Evolutionary conservation across 352 stramenopile genomes (phyloP).

Genomic region (Globisporangium lucens): DNA sequence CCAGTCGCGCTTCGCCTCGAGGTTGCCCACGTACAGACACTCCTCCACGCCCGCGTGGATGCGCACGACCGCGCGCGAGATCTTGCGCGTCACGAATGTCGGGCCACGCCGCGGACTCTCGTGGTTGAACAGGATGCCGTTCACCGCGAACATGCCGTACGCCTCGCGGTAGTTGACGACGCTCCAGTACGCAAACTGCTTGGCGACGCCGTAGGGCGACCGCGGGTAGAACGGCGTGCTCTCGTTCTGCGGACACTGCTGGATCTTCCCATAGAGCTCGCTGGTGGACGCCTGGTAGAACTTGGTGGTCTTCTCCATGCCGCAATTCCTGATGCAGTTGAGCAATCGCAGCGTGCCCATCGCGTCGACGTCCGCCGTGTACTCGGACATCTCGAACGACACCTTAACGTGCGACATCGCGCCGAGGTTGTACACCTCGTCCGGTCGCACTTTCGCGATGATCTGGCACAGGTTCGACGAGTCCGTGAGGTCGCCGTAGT

Average conservation of each 20-base stretch:
- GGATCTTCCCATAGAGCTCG: conserved; percentile 98
- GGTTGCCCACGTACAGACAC: conserved; percentile 96
- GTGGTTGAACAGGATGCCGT: conserved; percentile 99
- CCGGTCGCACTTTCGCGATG: conserved; percentile 92
- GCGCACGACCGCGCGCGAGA: conserved; percentile 93
- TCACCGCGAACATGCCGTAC: conserved; percentile 93
- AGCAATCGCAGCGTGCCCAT: conserved; percentile 96
- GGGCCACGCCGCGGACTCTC: conserved; percentile 96
- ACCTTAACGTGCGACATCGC: conserved; percentile 99
- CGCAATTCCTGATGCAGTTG: conserved; percentile 95
- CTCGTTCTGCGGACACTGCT: conserved; percentile 95
- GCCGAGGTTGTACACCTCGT: conserved; percentile 99
- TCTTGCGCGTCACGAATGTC: conserved; percentile 99
- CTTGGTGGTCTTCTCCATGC: conserved; percentile 56
- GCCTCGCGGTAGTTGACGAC: conserved; percentile 99
- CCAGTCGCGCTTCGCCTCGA: conserved; percentile 98
- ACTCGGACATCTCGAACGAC: conserved; percentile 99
- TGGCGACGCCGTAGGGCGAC: conserved; percentile 97
- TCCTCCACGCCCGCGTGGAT: conserved; percentile 92
- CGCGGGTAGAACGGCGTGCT: conserved; percentile 98
- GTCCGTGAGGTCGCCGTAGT: conserved; percentile 99
- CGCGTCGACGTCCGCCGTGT: conserved; percentile 97
- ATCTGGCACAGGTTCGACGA: conserved; percentile 96
- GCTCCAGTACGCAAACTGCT: conserved; percentile 99
- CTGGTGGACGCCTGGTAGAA: conserved; percentile 98